A percentile compares a stretch with the other conserved stretches of the same genome.
phyloP scores from a whole-genome alignment of 805 yeast species.

The Groenewaldozyma salmanticensis region DNA sequence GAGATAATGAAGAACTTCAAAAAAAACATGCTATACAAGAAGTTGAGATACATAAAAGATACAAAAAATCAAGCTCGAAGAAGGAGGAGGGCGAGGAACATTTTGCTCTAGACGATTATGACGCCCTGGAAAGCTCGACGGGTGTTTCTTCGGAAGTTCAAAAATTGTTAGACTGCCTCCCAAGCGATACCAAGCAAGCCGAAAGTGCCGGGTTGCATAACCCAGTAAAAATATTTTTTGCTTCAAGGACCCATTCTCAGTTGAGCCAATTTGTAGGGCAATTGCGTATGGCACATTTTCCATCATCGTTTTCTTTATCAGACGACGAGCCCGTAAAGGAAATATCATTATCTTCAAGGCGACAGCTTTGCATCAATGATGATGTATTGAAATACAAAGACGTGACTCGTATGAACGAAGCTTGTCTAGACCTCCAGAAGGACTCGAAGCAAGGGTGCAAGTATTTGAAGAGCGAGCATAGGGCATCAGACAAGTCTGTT shows the following conservation, averaged over 20 bases:
- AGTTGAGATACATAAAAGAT: conserved; percentile 11
- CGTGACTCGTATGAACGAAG: conserved; percentile 59
- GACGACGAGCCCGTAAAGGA: conserved; percentile 49
- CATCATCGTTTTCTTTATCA: conserved; percentile 40
- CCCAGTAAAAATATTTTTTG: conserved; percentile 49
- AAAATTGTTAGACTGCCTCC: conserved; percentile 36
- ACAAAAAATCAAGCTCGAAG: conserved; percentile 5
- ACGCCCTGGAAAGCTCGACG: conserved; percentile 16
- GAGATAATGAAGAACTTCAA: conserved; percentile 7
- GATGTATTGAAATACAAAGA: conserved; percentile 42
- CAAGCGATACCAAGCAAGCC: conserved; percentile 14
- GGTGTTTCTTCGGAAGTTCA: conserved; percentile 38
- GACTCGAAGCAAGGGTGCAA: conserved; percentile 30
- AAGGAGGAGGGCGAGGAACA: conserved; percentile 4
- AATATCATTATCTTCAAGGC: conserved; percentile 71
- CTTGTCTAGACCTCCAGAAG: conserved; percentile 63
- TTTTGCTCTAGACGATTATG: conserved; percentile 27
- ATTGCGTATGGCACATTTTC: conserved; percentile 49
- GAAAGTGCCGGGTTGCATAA: conserved; percentile 9
- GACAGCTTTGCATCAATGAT: conserved; percentile 72
- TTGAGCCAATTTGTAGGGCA: conserved; percentile 72
- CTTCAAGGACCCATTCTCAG: conserved; percentile 90
- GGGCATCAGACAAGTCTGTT: conserved; percentile 25
- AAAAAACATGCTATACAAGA: conserved; percentile 7
- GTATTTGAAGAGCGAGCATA: conserved; percentile 30